Base-by-base conservation (phyloP, 2,329 filamentous ascomycete genomes). In the Colletotrichum tofieldiae region DNA sequence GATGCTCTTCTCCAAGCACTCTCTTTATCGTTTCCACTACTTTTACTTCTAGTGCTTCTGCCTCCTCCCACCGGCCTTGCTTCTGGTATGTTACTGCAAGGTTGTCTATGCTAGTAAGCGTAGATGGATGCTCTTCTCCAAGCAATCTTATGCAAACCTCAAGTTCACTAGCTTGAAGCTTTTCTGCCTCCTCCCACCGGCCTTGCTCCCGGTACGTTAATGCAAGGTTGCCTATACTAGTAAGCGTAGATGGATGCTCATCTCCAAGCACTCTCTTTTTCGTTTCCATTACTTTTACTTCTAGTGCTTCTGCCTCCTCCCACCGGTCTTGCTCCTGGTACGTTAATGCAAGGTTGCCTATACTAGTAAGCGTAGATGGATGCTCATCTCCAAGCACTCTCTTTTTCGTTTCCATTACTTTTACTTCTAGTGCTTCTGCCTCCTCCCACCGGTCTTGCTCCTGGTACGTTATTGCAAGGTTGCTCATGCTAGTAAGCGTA, bases 81-180 rank as follows among this genome's bases (percentile, higher is more conserved):
- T 26, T 0, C 11, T 1, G 1, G 5, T 51, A 51, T 2, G 12
- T 26, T 3, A 0, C 2, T 26, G 14, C 11, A 0, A 51, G n/a
- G 23, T 51, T 6, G 4, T 2, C 3, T 12, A 26, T 51, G 2
- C 12, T 16, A 5, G 2, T 3, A 7, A 26, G 11, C 4, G 47
- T 51, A 1, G 1, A 5, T 1, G 8, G 20, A 3, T 47, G 45
- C 9, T 47, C 20, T 4, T 55, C 35, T 7, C 61, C 61, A 26
- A 55, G 49, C 12, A 65, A 8, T 37, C 35, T 54, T 26, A 5
- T 32, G 32, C 3, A 26, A 16, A n/a, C 20, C 20, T 55, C 32
- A 29, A 55, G 45, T 0, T 8, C 5, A 45, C 49, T 12, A 4
- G 8, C 5, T 16, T 65, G 5, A 16, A 54, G 45, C 5, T 23